These are phyloP conservation scores for Suillus placidus DNA, from an alignment of 768 basidiomycete species.

Conservation along the genomic window DNA sequence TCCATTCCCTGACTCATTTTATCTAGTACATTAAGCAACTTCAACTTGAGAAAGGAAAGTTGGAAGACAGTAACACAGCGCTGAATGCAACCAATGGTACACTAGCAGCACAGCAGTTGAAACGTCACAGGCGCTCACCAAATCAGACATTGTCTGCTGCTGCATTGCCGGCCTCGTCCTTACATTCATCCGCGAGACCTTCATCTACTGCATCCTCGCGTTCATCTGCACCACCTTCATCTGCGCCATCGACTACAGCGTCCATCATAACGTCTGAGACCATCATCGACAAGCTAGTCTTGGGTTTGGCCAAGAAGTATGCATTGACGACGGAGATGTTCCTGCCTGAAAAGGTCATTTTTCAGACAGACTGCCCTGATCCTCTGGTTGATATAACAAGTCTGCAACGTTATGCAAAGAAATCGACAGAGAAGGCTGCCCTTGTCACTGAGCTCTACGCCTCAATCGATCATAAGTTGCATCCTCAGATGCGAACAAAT, in stretches of 20 bases:
- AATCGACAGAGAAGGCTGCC: neutral
- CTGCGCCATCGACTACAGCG: neutral
- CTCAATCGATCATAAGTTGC: neutral
- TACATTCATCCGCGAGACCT: neutral
- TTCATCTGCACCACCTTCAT: neutral
- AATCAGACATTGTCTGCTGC: neutral
- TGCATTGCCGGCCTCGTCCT: neutral
- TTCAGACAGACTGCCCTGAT: neutral
- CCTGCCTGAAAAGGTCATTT: neutral
- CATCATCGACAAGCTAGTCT: neutral
- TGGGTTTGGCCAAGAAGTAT: neutral
- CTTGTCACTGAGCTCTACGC: neutral
- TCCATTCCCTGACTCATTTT: neutral
- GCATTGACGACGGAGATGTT: slow-evolving; percentile 3
- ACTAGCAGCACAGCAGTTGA: neutral
- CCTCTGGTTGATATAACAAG: neutral
- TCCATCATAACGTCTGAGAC: neutral
- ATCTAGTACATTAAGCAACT: neutral
- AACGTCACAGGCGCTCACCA: neutral
- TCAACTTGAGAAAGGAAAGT: neutral
- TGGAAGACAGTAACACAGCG: neutral
- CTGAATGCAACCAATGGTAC: neutral
- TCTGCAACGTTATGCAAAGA: neutral
- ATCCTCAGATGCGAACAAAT: neutral
- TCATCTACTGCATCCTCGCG: neutral